Base-by-base conservation (phyloP, 179 eudicot genomes). In the Beta lomatogona region DNA sequence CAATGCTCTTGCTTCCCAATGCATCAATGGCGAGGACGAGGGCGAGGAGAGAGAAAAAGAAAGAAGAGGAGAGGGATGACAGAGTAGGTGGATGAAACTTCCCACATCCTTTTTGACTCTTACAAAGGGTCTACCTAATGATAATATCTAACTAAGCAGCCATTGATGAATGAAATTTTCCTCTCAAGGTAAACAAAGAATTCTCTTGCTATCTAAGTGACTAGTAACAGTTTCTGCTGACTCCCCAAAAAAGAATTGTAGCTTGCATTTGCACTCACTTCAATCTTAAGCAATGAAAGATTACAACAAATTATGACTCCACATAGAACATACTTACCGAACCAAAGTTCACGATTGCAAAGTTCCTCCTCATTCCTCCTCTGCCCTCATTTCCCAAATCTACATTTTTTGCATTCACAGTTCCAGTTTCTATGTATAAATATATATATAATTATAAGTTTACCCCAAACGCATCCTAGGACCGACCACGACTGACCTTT, bases 151-250 rank as follows among this genome's bases (percentile, higher is more conserved):
- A 83, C 10, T 45, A 64, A 25, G 82, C 83, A 83, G 82, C 71
- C 86, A 83, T 50, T 36, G 53, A 78, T 79, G 86, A 87, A 83
- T 73, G 77, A 83, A 79, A 75, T 5, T 66, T 74, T 58, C 60
- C 54, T 71, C 72, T 67, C 13, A 85, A 73, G 77, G 77, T 53
- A 75, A 85, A 85, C 84, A 85, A 82, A 85, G 77, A 82, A 85
- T 78, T 75, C 77, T 81, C 77, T 81, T 68, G 82, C 87, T 81
- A 82, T 68, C 76, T 82, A 72, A 59, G 46, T 28, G 72, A 71
- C 70, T 80, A 65, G 54, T 53, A 81, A 68, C 65, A 78, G 41
- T 50, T 74, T 79, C 48, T 70, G 58, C 63, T 53, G 77, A 85
- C 79, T 73, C 69, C 71, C 82, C 53, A 41, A 50, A 84, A 84